A percentile compares a stretch with the other conserved stretches of the same genome.
These are phyloP conservation scores for Cytospora chrysosperma DNA, from an alignment of 2,329 filamentous ascomycete genomes.

Conservation along the genomic window DNA sequence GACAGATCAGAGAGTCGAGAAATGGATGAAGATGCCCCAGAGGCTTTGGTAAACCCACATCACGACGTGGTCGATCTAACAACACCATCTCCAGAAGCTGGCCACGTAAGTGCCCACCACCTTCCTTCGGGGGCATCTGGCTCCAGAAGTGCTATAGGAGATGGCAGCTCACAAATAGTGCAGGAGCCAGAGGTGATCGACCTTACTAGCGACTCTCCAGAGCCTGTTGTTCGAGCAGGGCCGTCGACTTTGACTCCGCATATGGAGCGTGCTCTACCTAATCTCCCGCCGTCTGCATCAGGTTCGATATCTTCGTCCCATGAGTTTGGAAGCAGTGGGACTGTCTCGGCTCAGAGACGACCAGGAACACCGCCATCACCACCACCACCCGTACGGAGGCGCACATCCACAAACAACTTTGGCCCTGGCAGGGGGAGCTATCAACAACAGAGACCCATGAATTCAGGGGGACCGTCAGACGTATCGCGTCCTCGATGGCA, in stretches of 20 bases:
- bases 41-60: neutral
- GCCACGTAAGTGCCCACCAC: neutral
- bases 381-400: constrained; percentile 19
- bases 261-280: constrained; percentile 21
- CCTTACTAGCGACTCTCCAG: constrained; percentile 17
- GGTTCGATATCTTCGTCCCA: neutral
- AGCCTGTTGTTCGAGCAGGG: neutral
- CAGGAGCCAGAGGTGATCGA: constrained; percentile 22
- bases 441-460: constrained; percentile 10
- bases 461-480: constrained; percentile 33
- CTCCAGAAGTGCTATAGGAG: constrained; percentile 1
- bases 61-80: constrained; percentile 19
- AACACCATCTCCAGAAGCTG: neutral
- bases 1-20: neutral
- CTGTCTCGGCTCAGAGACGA: constrained; percentile 17
- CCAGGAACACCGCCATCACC: constrained; percentile 22
- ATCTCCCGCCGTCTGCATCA: constrained; percentile 9
- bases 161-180: neutral
- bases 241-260: constrained; percentile 9
- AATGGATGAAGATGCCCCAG: neutral
- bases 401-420: constrained; percentile 21
- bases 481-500: constrained; percentile 78
- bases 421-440: neutral
- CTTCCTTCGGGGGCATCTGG: neutral
- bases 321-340: constrained; percentile 1